These are phyloP conservation scores for Entamoeba histolytica DNA, from an alignment of 208 protist species.

Conservation along the genomic window DNA sequence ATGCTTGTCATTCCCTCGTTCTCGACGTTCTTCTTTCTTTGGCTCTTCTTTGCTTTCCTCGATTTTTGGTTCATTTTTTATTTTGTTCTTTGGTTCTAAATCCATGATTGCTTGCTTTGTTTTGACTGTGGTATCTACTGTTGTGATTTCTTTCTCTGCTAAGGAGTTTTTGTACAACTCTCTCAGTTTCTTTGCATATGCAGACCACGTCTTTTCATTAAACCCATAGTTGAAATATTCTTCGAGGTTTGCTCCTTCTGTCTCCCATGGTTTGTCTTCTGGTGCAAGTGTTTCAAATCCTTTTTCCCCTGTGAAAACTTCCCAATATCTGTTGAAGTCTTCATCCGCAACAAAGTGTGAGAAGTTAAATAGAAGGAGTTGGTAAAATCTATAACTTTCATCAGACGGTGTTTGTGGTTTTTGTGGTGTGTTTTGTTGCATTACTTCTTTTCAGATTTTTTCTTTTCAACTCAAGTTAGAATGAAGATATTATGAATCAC, in stretches of 20 bases:
- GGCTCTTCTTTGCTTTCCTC: background rate
- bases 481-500: no score
- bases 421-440: no score
- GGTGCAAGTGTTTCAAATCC: background rate
- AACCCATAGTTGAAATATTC: slow-evolving; percentile 3
- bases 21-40: background rate
- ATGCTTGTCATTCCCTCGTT: background rate
- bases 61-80: no score
- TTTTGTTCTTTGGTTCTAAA: background rate
- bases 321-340: background rate
- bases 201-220: background rate
- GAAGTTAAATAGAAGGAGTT: background rate
- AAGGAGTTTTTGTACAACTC: background rate
- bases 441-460: no score
- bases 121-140: background rate
- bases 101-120: background rate
- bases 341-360: background rate
- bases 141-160: background rate
- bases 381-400: background rate
- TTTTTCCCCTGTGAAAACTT: background rate
- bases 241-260: background rate
- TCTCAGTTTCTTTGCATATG: background rate
- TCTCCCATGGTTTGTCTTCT: background rate
- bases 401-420: background rate
- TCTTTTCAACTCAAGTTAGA: no score